Evolutionary conservation across 2,329 filamentous ascomycete species (phyloP).

Genomic region (Neodidymelliopsis sp.): DNA sequence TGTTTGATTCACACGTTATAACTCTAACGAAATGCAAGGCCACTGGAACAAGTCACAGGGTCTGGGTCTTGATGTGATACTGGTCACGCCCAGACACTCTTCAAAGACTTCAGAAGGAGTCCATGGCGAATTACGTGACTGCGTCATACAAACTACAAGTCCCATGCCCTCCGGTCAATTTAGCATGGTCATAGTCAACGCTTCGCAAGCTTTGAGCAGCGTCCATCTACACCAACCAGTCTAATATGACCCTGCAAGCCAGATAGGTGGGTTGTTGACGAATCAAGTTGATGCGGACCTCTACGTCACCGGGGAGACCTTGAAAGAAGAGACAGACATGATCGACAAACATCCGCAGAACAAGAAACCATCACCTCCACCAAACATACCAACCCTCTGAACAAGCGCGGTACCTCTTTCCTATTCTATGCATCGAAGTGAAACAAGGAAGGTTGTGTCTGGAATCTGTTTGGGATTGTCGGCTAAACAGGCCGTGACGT

Average conservation of each 20-base stretch:
- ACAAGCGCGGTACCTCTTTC: background rate
- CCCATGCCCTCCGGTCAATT: no score
- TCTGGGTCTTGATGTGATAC: no score
- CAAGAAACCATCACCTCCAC: no score
- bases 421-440: slow-evolving; percentile 1
- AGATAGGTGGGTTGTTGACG: background rate
- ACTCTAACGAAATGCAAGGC: background rate
- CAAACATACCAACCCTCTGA: background rate
- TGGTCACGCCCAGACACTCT: no score
- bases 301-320: slow-evolving; percentile 4
- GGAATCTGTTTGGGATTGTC: slow-evolving; percentile 1
- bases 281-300: slow-evolving; percentile 6
- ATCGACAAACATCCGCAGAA: slow-evolving; percentile 6
- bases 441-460: background rate
- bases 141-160: no score
- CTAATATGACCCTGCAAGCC: background rate
- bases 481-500: slow-evolving; percentile 12
- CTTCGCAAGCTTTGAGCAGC: no score
- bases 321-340: background rate
- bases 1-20: background rate
- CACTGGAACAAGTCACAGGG: no score
- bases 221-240: slow-evolving; percentile 7
- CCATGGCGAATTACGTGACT: no score
- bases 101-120: no score
- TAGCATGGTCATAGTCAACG: no score